Percentiles rank a stretch among this genome's conserved stretches.
Evolutionary conservation across 306 rosid genomes (phyloP).

Genomic region (Dalbergia cochinchinensis): DNA sequence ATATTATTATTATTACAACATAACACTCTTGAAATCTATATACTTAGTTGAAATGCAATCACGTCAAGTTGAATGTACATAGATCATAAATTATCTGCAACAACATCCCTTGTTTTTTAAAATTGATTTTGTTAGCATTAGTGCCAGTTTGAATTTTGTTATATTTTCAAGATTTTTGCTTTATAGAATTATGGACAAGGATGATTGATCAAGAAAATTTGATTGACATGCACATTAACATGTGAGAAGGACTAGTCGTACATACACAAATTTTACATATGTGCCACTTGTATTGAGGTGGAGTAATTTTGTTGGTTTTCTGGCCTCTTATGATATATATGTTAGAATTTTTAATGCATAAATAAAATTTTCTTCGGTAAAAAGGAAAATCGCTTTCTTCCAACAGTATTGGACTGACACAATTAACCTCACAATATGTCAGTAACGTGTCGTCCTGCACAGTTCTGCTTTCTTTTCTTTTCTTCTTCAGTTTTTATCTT

Average conservation of each 20-base stretch:
- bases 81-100: too few relatives aligned
- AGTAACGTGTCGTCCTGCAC: not conserved
- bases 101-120: too few relatives aligned
- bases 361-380: not conserved
- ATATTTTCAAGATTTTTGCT: not conserved
- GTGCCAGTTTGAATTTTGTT: not conserved
- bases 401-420: not conserved
- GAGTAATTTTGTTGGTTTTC: not conserved
- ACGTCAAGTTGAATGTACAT: too few relatives aligned
- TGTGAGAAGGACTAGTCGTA: constrained; percentile 7
- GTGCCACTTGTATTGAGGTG: not conserved
- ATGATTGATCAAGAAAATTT: not conserved
- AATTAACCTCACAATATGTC: constrained; percentile 8
- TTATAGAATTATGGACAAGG: not conserved
- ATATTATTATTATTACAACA: too few relatives aligned
- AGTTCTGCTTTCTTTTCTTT: not conserved
- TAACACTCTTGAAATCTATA: too few relatives aligned
- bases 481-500: constrained; percentile 10
- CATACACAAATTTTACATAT: constrained; percentile 6
- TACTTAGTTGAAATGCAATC: too few relatives aligned
- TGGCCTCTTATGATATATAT: not conserved
- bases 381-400: constrained; percentile 20
- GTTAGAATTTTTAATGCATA: not conserved
- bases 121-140: not conserved
- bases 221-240: constrained; percentile 18